Conservation (phyloP, 2,329 filamentous ascomycete genomes). For the Simplicillium aogashimaense region DNA sequence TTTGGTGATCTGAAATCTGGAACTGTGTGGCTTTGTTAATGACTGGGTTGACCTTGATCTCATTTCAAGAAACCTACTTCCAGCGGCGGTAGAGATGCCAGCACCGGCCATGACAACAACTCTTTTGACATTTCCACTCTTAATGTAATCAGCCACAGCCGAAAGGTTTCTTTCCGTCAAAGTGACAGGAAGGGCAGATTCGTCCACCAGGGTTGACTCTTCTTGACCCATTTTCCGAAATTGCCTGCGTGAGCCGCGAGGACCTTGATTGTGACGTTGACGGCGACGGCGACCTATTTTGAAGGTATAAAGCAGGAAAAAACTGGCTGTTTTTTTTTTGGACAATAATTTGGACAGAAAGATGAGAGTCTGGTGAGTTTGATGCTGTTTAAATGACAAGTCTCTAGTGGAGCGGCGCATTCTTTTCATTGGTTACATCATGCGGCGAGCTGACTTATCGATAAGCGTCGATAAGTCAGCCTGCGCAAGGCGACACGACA, state of each 20-base stretch:
- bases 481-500: too few relatives aligned
- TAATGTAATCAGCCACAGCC: slow-evolving; percentile 73
- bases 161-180: slow-evolving; percentile 60
- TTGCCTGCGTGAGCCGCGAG: slow-evolving; percentile 20
- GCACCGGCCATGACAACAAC: slow-evolving; percentile 89
- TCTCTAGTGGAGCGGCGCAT: too few relatives aligned
- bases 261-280: slow-evolving; percentile 22
- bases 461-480: too few relatives aligned
- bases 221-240: slow-evolving; percentile 75
- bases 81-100: slow-evolving; percentile 70
- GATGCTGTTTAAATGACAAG: too few relatives aligned
- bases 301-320: slow-evolving; percentile 10
- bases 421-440: too few relatives aligned
- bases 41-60: not conserved
- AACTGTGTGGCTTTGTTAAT: slow-evolving; percentile 36
- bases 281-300: slow-evolving; percentile 30
- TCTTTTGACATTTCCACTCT: slow-evolving; percentile 51
- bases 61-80: slow-evolving; percentile 33
- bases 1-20: slow-evolving; percentile 92
- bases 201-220: slow-evolving; percentile 54
- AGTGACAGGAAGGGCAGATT: slow-evolving; percentile 52
- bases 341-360: too few relatives aligned
- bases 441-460: too few relatives aligned
- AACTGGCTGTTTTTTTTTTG: too few relatives aligned
- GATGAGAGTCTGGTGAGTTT: not conserved